Base-by-base conservation (phyloP, 176 grass and related monocot genomes). In the Musa acuminata region DNA sequence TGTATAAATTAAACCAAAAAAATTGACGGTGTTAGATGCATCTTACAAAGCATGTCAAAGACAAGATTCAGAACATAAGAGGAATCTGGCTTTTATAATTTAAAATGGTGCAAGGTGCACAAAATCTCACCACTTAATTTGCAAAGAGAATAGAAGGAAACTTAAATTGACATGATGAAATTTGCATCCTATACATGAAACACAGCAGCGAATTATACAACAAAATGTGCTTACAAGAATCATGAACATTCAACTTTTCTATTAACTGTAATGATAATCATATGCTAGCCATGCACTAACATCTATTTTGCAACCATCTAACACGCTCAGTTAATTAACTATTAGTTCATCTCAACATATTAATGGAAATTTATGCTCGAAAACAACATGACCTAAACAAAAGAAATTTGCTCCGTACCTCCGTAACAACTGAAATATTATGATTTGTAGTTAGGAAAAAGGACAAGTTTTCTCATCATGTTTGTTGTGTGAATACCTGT, bases 401-500 rank as follows among this genome's bases (percentile, higher is more conserved):
- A 60, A 8, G 8, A 60, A 60, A 60, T 60, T 14, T 20, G 6
- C 3, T 60, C n/a, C 16, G 0, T 21, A 60, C 16, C 57, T 8
- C 57, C 19, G n/a, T 19, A 59, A 57, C 26, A 73, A 67, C 52
- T 74, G 52, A 10, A 66, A 67, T 53, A 19, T 12, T 3, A 11
- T 16, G 21, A 22, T 26, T 1, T 16, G 59, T 26, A 25, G 19
- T 11, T 8, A 48, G 25, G 20, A 25, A 60, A 60, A 60, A 6
- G n/a, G n/a, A 60, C 57, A 60, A 8, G 26, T 4, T 68, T 16
- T 35, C 25, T 35, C 65, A 48, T 13, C 8, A 29, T 68, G 13
- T 6, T 68, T n/a, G 13, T 48, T 4, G 4, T 77, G 3, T 24
- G 48, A 10, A 8, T 72, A 96, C 93, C 93, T 99, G 90, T 13